These are phyloP conservation scores for Pistacia vera DNA, from an alignment of 345 rosid genomes.

Conservation along the genomic window DNA sequence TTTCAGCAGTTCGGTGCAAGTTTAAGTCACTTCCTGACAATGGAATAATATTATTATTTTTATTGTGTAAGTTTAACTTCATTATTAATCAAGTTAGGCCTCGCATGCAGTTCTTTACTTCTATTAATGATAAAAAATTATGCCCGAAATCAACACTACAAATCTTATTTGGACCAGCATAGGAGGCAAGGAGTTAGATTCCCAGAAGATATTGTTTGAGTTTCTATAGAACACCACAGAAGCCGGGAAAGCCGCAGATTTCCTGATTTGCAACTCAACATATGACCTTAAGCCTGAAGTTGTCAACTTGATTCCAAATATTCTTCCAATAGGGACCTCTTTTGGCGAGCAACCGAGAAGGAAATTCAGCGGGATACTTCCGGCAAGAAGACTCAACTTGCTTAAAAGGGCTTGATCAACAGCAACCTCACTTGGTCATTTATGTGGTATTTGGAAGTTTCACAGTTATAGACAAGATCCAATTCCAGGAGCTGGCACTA, in stretches of 20 bases:
- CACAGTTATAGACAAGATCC: conserved; percentile 20
- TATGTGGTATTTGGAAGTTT: conserved; percentile 45
- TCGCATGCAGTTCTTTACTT: too few species aligned
- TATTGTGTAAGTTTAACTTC: too few species aligned
- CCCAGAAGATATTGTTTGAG: neutral
- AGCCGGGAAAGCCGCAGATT: neutral
- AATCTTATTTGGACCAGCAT: neutral
- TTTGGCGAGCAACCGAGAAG: neutral
- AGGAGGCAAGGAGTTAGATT: neutral
- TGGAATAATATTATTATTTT: too few species aligned
- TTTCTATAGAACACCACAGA: neutral
- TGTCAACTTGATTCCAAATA: neutral
- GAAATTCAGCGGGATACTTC: conserved; percentile 27
- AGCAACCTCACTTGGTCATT: conserved; percentile 33
- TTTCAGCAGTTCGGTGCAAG: neutral
- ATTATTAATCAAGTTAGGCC: too few species aligned
- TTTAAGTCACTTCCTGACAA: too few species aligned
- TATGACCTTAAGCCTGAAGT: conserved; percentile 37
- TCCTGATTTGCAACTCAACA: conserved; percentile 26
- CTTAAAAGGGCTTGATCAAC: conserved; percentile 33
- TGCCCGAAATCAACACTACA: neutral
- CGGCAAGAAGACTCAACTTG: conserved; percentile 35
- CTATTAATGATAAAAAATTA: too few species aligned
- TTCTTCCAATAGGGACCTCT: conserved; percentile 39
- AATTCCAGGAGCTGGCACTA: conserved; percentile 33